A percentile compares a stretch with the other conserved stretches of the same genome.
These are phyloP conservation scores for Alternaria gansuensis DNA, from an alignment of 2,329 filamentous ascomycete genomes.

Conservation along the genomic window DNA sequence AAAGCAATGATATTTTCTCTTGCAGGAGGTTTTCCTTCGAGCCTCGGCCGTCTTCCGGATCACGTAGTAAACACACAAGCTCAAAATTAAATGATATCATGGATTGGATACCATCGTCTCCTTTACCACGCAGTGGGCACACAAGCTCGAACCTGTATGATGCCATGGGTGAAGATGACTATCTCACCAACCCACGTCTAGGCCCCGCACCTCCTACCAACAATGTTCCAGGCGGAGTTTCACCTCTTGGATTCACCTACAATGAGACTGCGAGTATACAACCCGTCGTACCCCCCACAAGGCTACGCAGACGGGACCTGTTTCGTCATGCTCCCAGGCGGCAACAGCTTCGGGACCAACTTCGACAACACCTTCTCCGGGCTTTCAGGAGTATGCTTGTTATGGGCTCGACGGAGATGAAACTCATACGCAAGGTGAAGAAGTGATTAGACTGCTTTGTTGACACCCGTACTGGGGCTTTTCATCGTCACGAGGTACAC, in stretches of 20 bases:
- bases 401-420: neutral
- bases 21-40: neutral
- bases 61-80: neutral
- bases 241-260: neutral
- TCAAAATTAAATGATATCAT: neutral
- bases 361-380: neutral
- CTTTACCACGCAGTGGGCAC: neutral
- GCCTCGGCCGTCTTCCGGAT: neutral
- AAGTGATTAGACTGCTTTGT: neutral
- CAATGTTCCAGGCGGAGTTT: neutral
- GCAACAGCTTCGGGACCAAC: neutral
- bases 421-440: neutral
- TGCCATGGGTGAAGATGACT: neutral
- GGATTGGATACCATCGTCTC: neutral
- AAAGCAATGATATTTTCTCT: neutral
- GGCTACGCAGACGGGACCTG: neutral
- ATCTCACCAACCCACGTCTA: neutral
- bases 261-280: neutral
- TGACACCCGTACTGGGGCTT: neutral
- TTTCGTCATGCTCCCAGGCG: neutral
- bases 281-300: neutral
- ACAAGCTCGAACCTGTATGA: neutral
- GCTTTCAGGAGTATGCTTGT: neutral
- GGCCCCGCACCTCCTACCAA: neutral
- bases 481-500: neutral